phyloP scores from a whole-genome alignment of 805 yeast species.

The Tetrapisispora pingtungensis region DNA sequence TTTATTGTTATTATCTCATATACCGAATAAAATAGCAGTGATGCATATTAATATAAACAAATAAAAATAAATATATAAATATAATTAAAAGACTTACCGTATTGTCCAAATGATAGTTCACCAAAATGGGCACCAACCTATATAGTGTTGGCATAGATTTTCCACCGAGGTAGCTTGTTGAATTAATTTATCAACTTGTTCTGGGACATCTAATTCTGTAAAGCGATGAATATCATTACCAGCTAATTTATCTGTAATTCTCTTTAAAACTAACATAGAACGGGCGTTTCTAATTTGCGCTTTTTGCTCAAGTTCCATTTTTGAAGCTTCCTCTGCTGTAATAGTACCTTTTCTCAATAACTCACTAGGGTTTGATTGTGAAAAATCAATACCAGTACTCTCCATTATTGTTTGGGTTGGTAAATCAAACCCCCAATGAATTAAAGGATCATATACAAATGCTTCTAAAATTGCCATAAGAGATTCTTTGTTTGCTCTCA shows the following conservation, averaged over 20 bases:
- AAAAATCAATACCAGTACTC: slow-evolving; percentile 60
- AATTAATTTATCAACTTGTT: slow-evolving; percentile 87
- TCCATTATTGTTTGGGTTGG: slow-evolving; percentile 72
- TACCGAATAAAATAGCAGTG: no score
- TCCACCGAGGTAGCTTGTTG: slow-evolving; percentile 96
- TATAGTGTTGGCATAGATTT: slow-evolving; percentile 89
- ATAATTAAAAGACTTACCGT: no score
- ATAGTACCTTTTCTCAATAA: slow-evolving; percentile 62
- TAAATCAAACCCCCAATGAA: slow-evolving; percentile 96
- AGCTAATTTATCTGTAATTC: slow-evolving; percentile 85
- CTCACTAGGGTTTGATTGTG: slow-evolving; percentile 60
- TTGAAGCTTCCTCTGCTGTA: slow-evolving; percentile 65
- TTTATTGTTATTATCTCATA: no score
- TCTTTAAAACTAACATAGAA: slow-evolving; percentile 77
- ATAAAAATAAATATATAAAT: no score
- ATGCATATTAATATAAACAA: no score
- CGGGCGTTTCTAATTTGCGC: slow-evolving; percentile 77
- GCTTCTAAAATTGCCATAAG: slow-evolving; percentile 97
- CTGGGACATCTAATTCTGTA: slow-evolving; percentile 64
- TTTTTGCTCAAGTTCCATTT: slow-evolving; percentile 56
- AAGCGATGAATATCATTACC: slow-evolving; percentile 83
- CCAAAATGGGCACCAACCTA: slow-evolving; percentile 99
- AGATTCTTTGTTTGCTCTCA: slow-evolving; percentile 90
- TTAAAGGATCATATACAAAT: slow-evolving; percentile 95
- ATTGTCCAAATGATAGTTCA: no score